These are phyloP conservation scores for Rhytidhysteron rufulum DNA, from an alignment of 2,329 filamentous ascomycete species.

Conservation along the genomic window DNA sequence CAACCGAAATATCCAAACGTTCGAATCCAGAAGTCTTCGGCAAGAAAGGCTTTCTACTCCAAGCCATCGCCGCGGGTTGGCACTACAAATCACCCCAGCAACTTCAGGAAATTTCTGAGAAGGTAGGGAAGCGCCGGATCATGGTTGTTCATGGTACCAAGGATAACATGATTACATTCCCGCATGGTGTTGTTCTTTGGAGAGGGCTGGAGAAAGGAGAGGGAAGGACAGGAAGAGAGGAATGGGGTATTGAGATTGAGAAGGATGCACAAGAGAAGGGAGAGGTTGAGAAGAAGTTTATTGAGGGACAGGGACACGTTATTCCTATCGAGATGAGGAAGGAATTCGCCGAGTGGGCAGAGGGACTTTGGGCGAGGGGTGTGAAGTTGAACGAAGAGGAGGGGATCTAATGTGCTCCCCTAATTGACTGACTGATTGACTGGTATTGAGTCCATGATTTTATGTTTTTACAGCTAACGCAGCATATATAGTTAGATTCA, in stretches of 20 bases:
- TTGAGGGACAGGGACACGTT: conserved; percentile 73
- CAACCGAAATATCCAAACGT: conserved; percentile 72
- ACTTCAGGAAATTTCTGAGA: conserved; percentile 61
- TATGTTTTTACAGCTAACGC: too few species aligned
- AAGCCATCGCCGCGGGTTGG: conserved; percentile 74
- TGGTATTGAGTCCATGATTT: too few species aligned
- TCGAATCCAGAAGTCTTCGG: conserved; percentile 59
- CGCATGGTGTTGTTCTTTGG: conserved; percentile 66
- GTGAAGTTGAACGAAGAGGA: conserved; percentile 46
- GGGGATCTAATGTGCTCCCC: too few species aligned
- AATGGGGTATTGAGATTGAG: conserved; percentile 32
- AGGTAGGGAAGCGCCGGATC: conserved; percentile 69
- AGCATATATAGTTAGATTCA: too few species aligned
- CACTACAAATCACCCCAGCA: conserved; percentile 71
- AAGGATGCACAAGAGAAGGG: conserved; percentile 29
- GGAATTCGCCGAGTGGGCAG: conserved; percentile 65
- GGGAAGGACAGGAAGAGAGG: conserved; percentile 31
- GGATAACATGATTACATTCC: conserved; percentile 74
- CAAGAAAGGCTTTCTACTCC: conserved; percentile 66
- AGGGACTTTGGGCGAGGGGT: conserved; percentile 53
- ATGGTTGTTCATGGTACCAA: conserved; percentile 70
- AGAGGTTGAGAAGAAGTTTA: conserved; percentile 54
- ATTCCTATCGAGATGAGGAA: conserved; percentile 65
- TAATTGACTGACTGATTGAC: too few species aligned
- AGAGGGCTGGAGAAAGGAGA: conserved; percentile 59